Evolutionary conservation across 352 stramenopile genomes (phyloP).

Genomic region (Pythium aquatile): DNA sequence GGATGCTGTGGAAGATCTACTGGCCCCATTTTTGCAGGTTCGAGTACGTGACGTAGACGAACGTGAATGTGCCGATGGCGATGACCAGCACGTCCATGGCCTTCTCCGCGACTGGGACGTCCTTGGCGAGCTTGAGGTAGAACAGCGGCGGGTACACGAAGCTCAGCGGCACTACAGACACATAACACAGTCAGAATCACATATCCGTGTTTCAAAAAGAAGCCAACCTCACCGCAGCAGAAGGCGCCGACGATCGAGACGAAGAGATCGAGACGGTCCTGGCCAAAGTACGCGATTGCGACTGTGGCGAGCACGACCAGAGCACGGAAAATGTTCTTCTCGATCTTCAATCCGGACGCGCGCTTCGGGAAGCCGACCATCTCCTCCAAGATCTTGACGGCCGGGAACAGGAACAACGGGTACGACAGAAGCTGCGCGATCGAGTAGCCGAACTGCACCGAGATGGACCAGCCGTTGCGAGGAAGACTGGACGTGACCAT

Average conservation of each 20-base stretch:
- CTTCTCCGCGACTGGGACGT: slow-evolving; percentile 46
- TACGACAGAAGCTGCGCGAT: slow-evolving; percentile 78
- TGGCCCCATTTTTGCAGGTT: slow-evolving; percentile 68
- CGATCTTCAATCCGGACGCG: slow-evolving; percentile 61
- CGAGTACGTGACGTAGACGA: slow-evolving; percentile 83
- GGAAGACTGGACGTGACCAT: slow-evolving; percentile 77
- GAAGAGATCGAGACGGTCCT: slow-evolving; percentile 73
- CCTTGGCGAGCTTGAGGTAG: slow-evolving; percentile 66
- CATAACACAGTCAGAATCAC: slow-evolving; percentile 1
- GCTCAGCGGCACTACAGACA: slow-evolving; percentile 59
- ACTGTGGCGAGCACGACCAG: slow-evolving; percentile 66
- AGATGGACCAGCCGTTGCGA: slow-evolving; percentile 69
- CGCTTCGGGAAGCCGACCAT: slow-evolving; percentile 72
- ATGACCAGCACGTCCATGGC: slow-evolving; percentile 60
- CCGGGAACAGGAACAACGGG: slow-evolving; percentile 75
- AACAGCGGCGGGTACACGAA: slow-evolving; percentile 83
- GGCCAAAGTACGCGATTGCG: slow-evolving; percentile 73
- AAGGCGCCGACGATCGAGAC: slow-evolving; percentile 81
- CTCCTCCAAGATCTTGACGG: slow-evolving; percentile 84
- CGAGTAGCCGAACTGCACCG: slow-evolving; percentile 77
- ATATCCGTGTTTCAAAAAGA: background rate
- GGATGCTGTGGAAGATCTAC: slow-evolving; percentile 16
- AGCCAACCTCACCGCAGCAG: slow-evolving; percentile 59
- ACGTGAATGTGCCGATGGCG: slow-evolving; percentile 62
- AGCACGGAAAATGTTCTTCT: slow-evolving; percentile 74